Evolutionary conservation across 2,329 filamentous ascomycete genomes (phyloP).

Genomic region (Xylaria polymorpha): DNA sequence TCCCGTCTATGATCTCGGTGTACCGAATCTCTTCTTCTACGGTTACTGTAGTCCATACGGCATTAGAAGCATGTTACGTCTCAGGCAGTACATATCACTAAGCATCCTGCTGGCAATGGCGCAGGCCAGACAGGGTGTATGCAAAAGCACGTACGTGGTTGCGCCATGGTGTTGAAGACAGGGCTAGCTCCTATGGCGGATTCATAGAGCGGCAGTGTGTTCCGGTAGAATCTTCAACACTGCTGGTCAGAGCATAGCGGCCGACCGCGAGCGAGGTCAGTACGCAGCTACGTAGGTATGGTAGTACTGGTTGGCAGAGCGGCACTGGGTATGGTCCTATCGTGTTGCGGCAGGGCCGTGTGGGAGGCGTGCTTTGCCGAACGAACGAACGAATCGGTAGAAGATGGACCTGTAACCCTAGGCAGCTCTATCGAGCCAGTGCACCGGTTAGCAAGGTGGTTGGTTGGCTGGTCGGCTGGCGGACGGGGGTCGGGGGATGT

Average conservation of each 20-base stretch:
- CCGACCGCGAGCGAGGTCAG: slow-evolving; percentile 22
- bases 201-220: slow-evolving; percentile 31
- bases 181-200: slow-evolving; percentile 22
- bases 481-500: not conserved
- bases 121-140: not conserved
- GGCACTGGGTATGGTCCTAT: not conserved
- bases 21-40: slow-evolving; percentile 63
- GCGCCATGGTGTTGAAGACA: slow-evolving; percentile 42
- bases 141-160: slow-evolving; percentile 44
- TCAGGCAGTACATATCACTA: not conserved
- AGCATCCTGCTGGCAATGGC: not conserved
- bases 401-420: slow-evolving; percentile 4
- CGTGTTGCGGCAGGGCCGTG: not conserved
- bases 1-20: slow-evolving; percentile 69
- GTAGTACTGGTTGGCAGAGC: not conserved
- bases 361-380: not conserved
- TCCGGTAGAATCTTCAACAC: slow-evolving; percentile 15
- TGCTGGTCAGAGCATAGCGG: slow-evolving; percentile 37
- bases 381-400: slow-evolving; percentile 16
- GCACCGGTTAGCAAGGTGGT: slow-evolving; percentile 4
- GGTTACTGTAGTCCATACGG: slow-evolving; percentile 56
- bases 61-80: slow-evolving; percentile 24
- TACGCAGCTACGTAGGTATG: slow-evolving; percentile 12
- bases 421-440: slow-evolving; percentile 12
- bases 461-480: not conserved